Base-by-base conservation (phyloP, 2,329 filamentous ascomycete species). In the Ophiostoma sp. region DNA sequence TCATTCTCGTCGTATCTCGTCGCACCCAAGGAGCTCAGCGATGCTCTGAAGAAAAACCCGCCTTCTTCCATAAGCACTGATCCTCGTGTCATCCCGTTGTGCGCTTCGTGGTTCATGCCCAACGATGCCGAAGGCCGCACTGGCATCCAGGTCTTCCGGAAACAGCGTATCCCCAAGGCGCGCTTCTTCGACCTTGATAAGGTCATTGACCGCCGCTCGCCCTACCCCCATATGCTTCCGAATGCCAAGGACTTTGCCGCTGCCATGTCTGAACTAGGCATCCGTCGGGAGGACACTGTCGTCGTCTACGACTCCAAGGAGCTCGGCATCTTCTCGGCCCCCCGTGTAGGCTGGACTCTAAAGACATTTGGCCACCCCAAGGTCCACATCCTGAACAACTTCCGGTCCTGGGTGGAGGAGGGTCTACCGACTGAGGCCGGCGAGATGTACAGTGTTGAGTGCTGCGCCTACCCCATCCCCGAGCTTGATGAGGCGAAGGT, bases 171-270 rank as follows among this genome's bases (percentile, higher is more conserved):
- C 73, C 94, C 94, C 31, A 89, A 90, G 76, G 90, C 95, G 1
- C 91, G 93, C 41, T 99, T 98, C 86, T 99, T 99, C 79, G 94
- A 99, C 79, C 85, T 99, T 69, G 95, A 99, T 80, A 92, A 89
- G 76, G 87, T 97, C 77, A 93, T 95, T 76, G 94, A 99, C 80
- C 89, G 89, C 74, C 87, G 88, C 75, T 96, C 91, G 70, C 91
- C 92, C 1, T 98, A 97, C 78, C 94, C 95, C 8, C 95, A 99
- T 79, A 99, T 99, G 95, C 87, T 99, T 2, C 95, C 95, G 2
- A 89, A 86, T 8, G 84, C 91, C 52, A 88, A 91, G 76, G 85
- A 87, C 68, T 98, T 99, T 77, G 91, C 92, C 64, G 86, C 89
- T 69, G 92, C 94, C 60, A 96, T 99, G 94, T 90, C 91, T 75